These are phyloP conservation scores for Wickerhamiella australiensis DNA, from an alignment of 805 yeast species.

Conservation along the genomic window DNA sequence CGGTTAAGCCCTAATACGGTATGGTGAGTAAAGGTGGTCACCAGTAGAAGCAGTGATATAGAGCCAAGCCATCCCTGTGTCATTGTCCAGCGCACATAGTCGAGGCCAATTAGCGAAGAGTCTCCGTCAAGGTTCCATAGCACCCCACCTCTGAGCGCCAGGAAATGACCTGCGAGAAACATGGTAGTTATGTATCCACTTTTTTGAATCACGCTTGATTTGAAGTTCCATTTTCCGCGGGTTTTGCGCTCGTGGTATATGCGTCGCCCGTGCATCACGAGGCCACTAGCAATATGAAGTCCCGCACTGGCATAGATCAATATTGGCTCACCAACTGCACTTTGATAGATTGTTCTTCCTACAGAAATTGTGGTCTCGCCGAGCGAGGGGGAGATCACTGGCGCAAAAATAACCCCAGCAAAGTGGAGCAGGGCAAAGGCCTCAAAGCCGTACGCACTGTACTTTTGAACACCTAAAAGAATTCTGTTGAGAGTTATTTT, in stretches of 20 bases:
- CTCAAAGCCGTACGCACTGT: slow-evolving; percentile 46
- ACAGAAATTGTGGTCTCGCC: slow-evolving; percentile 47
- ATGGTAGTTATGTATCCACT: slow-evolving; percentile 47
- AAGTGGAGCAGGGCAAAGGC: slow-evolving; percentile 49
- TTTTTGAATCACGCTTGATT: not conserved
- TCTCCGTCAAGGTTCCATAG: slow-evolving; percentile 46
- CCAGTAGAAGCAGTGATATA: slow-evolving; percentile 9
- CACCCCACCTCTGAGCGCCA: slow-evolving; percentile 41
- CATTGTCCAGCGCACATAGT: slow-evolving; percentile 33
- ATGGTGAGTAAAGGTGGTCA: slow-evolving; percentile 13
- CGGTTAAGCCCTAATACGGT: slow-evolving; percentile 13
- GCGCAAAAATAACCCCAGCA: slow-evolving; percentile 42
- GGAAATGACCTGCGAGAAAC: slow-evolving; percentile 36
- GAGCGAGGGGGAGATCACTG: slow-evolving; percentile 33
- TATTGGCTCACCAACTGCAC: slow-evolving; percentile 37
- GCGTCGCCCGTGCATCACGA: slow-evolving; percentile 34
- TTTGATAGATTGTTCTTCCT: slow-evolving; percentile 51
- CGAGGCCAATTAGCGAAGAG: slow-evolving; percentile 42
- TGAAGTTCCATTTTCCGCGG: slow-evolving; percentile 36
- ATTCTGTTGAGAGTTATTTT: not conserved
- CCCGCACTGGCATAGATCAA: slow-evolving; percentile 38
- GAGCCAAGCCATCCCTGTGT: slow-evolving; percentile 3
- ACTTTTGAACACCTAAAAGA: slow-evolving; percentile 37
- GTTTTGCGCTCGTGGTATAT: slow-evolving; percentile 20
- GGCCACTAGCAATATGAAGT: slow-evolving; percentile 44